phyloP scores from a whole-genome alignment of 2,329 filamentous ascomycete genomes.

The Drechmeria coniospora region DNA sequence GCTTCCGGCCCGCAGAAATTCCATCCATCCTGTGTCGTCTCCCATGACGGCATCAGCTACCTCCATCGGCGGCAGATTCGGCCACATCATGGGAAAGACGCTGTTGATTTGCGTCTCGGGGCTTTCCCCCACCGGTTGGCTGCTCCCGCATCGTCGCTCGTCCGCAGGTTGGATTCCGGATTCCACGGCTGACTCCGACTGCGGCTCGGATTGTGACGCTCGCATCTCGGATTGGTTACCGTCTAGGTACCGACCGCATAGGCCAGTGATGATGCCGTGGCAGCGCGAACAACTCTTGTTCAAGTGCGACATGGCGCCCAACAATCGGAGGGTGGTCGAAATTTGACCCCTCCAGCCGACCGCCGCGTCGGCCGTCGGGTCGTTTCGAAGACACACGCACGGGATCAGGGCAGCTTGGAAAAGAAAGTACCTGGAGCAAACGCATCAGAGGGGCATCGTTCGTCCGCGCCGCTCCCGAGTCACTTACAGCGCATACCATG shows the following conservation, averaged over 20 bases:
- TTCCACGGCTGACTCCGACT: too few relatives aligned
- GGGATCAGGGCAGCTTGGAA: constrained; percentile 34
- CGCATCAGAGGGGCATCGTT: too few relatives aligned
- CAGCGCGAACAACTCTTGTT: constrained; percentile 27
- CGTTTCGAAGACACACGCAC: constrained; percentile 28
- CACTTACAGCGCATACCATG: constrained; percentile 25
- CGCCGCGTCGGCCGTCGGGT: constrained; percentile 19
- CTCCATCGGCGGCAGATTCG: constrained; percentile 20
- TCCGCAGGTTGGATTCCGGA: too few relatives aligned
- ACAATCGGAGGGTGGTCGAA: constrained; percentile 17
- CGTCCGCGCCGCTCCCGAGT: too few relatives aligned
- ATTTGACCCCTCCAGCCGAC: constrained; percentile 26
- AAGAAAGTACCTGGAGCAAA: constrained; percentile 24
- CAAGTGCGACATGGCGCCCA: constrained; percentile 18
- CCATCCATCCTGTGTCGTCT: constrained; percentile 20
- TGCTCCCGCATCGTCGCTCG: constrained; percentile 3
- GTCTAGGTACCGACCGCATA: constrained; percentile 23
- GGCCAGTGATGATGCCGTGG: constrained; percentile 22
- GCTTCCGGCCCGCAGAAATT: constrained; percentile 13
- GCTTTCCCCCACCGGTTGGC: constrained; percentile 18
- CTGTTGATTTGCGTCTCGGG: constrained; percentile 26
- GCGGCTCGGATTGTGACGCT: not conserved
- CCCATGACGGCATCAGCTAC: constrained; percentile 22
- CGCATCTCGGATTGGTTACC: constrained; percentile 3
- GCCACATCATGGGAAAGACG: constrained; percentile 31